Evolutionary conservation across 148 eudicot genomes (phyloP), one percentile per base, ranked within the genome.

Genomic region (Camellia japonica): DNA sequence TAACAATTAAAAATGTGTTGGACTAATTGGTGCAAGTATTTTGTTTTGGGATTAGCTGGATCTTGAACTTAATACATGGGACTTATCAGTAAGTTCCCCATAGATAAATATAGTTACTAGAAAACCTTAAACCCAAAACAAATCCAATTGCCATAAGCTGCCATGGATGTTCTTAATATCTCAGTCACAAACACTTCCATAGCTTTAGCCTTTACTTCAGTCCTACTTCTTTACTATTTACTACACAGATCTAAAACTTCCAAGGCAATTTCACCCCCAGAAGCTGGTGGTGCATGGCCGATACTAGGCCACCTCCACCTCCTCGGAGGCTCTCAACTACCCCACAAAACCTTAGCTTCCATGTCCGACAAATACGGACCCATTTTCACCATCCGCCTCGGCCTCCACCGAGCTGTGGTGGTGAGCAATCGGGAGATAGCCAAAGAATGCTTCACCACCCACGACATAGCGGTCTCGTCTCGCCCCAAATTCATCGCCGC

Each of bases 291-390:
- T 5, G 43, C 76, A 52, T 77, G 84, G 84, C 84, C 80, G 2
- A 69, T 82, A 59, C 71, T 77, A 47, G 80, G 84, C 69, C 84
- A 82, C 63, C 76, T 82, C n/a, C 84, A 69, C 54, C 44, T 73
- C 30, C 15, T 80, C 38, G 19, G 54, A 51, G 62, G 78, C 13
- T 13, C 72, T 41, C 67, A 62, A 20, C 84, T 71, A 16, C 73
- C 60, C 42, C 80, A 82, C 15, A 18, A 49, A 47, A 71, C 80
- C 71, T 41, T 82, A 1, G 77, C 56, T 5, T 58, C 68, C 64
- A 77, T 82, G 84, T 81, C 78, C 3, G 84, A 82, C 9, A 56
- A 61, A 9, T 72, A 71, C 47, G 84, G 84, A 5, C 77, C 84
- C 12, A 71, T 78, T 30, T 82, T 82, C 78, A 55, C 66, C 14